phyloP scores from a whole-genome alignment of 148 eudicot species.

The Fagopyrum tataricum region DNA sequence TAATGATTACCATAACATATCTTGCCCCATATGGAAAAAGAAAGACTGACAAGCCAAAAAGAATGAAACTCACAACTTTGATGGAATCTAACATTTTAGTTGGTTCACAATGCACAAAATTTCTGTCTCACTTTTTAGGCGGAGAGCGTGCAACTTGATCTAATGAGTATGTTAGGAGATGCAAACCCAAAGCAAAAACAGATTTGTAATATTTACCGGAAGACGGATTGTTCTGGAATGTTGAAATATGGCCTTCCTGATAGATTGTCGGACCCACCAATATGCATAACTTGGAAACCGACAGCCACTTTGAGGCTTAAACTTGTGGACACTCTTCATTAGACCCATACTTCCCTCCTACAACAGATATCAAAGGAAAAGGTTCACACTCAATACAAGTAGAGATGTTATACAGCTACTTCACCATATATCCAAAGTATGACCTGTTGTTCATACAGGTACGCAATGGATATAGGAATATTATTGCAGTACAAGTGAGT shows the following conservation, averaged over 20 bases:
- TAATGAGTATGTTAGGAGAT: neutral
- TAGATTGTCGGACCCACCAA: slow-evolving; percentile 89
- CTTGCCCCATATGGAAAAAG: neutral
- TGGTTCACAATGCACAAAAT: neutral
- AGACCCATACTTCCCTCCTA: slow-evolving; percentile 96
- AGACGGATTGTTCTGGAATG: slow-evolving; percentile 80
- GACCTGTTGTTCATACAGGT: neutral
- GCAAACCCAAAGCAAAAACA: neutral
- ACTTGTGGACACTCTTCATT: slow-evolving; percentile 82
- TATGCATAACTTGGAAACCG: slow-evolving; percentile 90
- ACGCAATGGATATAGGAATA: neutral
- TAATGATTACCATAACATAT: neutral
- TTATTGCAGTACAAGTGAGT: neutral
- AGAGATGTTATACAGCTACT: neutral
- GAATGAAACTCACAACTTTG: neutral
- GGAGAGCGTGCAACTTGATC: neutral
- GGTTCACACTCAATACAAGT: neutral
- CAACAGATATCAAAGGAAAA: slow-evolving; percentile 19
- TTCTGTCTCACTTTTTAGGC: neutral
- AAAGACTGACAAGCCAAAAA: neutral
- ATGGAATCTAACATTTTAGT: neutral
- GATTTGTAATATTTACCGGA: slow-evolving; percentile 43
- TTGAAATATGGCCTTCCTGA: slow-evolving; percentile 73
- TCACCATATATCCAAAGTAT: neutral
- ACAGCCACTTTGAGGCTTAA: slow-evolving; percentile 74